These are phyloP conservation scores for Hyphopichia fennica DNA, from an alignment of 1,139 yeast species.

Conservation along the genomic window DNA sequence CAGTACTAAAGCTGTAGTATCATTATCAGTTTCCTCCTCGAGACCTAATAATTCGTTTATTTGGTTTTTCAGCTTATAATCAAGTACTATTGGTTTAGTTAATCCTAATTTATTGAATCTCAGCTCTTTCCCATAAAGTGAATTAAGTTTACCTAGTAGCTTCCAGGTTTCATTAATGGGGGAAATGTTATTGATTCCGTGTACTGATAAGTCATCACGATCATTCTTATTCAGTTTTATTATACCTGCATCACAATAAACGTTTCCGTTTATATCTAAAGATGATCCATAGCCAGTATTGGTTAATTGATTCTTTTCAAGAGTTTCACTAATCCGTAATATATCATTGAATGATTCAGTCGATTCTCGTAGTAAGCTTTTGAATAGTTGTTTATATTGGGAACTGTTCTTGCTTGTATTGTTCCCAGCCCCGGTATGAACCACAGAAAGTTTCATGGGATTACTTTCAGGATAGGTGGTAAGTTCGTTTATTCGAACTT, in stretches of 20 bases:
- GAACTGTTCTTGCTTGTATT: constrained; percentile 19
- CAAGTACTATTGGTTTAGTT: constrained; percentile 25
- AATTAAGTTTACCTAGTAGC: constrained; percentile 16
- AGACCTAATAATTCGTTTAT: background rate
- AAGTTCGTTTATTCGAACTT: too few species aligned
- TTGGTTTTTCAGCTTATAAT: constrained; percentile 9
- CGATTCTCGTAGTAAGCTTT: constrained; percentile 17
- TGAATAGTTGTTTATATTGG: constrained; percentile 23
- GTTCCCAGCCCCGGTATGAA: constrained; percentile 45
- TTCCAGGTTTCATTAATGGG: constrained; percentile 25
- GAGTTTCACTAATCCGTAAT: constrained; percentile 16
- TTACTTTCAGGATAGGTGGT: background rate
- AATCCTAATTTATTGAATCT: constrained; percentile 19
- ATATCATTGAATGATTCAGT: constrained; percentile 6
- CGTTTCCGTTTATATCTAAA: constrained; percentile 43
- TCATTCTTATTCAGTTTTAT: constrained; percentile 9
- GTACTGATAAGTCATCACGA: constrained; percentile 17
- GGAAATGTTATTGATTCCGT: constrained; percentile 20
- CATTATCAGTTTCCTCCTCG: background rate
- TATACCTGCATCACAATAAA: constrained; percentile 54
- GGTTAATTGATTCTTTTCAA: constrained; percentile 48
- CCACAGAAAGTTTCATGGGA: constrained; percentile 11
- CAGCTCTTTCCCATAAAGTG: constrained; percentile 9
- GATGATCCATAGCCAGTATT: constrained; percentile 62
- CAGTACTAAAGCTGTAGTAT: constrained; percentile 14